phyloP scores from a whole-genome alignment of 2,329 filamentous ascomycete species.

The Penicillium sp. region DNA sequence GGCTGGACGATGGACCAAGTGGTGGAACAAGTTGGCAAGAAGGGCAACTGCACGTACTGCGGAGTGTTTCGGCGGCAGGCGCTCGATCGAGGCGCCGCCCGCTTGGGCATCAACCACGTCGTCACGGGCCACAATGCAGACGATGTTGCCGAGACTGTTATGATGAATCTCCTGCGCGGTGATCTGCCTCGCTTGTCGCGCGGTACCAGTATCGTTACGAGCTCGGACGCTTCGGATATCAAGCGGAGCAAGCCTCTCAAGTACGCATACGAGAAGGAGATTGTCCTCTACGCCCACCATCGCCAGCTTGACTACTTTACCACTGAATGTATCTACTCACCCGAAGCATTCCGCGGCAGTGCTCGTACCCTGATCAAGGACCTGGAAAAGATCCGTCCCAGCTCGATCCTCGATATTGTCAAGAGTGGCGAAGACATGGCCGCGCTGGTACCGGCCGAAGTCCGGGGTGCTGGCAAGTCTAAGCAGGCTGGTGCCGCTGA shows the following conservation, averaged over 20 bases:
- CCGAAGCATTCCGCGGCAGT: constrained; percentile 91
- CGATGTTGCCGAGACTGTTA: constrained; percentile 92
- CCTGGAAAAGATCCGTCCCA: constrained; percentile 86
- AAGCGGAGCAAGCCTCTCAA: constrained; percentile 96
- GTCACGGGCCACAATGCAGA: constrained; percentile 98
- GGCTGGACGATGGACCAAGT: constrained; percentile 99
- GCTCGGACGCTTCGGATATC: constrained; percentile 74
- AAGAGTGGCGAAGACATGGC: constrained; percentile 96
- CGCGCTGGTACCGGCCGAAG: constrained; percentile 67
- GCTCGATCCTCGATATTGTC: constrained; percentile 92
- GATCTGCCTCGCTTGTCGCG: constrained; percentile 84
- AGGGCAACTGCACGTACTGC: constrained; percentile 98
- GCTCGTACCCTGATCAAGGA: constrained; percentile 92
- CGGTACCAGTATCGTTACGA: constrained; percentile 86
- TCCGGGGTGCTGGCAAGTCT: constrained; percentile 35
- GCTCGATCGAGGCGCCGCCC: constrained; percentile 84
- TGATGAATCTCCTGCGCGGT: constrained; percentile 94
- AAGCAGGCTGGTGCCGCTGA: constrained; percentile 34
- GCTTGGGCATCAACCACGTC: constrained; percentile 84
- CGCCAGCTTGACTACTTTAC: constrained; percentile 97
- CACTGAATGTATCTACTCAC: constrained; percentile 97
- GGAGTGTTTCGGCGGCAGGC: constrained; percentile 94
- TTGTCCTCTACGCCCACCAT: constrained; percentile 95
- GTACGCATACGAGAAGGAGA: constrained; percentile 98
- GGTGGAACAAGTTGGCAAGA: constrained; percentile 92